A percentile compares a stretch with the other conserved stretches of the same genome.
These are phyloP conservation scores for Oidiodendron maius DNA, from an alignment of 495 filamentous ascomycete species.

Conservation along the genomic window DNA sequence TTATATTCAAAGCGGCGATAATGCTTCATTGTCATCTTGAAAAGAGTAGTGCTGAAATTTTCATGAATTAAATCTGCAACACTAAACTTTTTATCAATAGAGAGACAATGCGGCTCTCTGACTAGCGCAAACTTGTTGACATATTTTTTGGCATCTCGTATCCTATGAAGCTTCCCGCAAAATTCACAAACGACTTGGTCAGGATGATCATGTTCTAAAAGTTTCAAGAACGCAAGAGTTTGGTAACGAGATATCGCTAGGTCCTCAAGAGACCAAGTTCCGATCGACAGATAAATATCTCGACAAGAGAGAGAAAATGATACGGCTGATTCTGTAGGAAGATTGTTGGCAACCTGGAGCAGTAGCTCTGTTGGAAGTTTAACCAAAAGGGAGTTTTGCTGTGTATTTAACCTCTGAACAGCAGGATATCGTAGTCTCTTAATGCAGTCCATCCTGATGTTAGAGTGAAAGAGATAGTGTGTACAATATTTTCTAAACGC, in stretches of 20 bases:
- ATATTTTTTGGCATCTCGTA: conserved; percentile 13
- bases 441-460: conserved; percentile 3
- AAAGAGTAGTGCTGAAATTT: conserved; percentile 12
- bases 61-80: conserved; percentile 2
- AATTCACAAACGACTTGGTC: conserved; percentile 10
- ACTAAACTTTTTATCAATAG: background rate
- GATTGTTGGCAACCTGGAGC: conserved; percentile 10
- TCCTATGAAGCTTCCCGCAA: conserved; percentile 15
- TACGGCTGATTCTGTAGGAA: conserved; percentile 11
- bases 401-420: conserved; percentile 2
- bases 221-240: conserved; percentile 13
- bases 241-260: conserved; percentile 6
- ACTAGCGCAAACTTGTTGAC: background rate
- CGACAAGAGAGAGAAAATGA: conserved; percentile 16
- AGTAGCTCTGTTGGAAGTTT: conserved; percentile 11
- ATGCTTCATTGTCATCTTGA: conserved; percentile 16
- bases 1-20: conserved; percentile 11
- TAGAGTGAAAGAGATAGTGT: too few species aligned
- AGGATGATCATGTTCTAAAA: conserved; percentile 12
- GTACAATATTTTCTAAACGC: background rate
- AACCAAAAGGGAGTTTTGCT: conserved; percentile 6
- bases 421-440: conserved; percentile 4
- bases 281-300: conserved; percentile 10
- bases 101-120: conserved; percentile 2
- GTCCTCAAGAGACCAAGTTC: conserved; percentile 12